Conservation (phyloP, 2,329 filamentous ascomycete genomes). For the Hymenoscyphus salicellus region DNA sequence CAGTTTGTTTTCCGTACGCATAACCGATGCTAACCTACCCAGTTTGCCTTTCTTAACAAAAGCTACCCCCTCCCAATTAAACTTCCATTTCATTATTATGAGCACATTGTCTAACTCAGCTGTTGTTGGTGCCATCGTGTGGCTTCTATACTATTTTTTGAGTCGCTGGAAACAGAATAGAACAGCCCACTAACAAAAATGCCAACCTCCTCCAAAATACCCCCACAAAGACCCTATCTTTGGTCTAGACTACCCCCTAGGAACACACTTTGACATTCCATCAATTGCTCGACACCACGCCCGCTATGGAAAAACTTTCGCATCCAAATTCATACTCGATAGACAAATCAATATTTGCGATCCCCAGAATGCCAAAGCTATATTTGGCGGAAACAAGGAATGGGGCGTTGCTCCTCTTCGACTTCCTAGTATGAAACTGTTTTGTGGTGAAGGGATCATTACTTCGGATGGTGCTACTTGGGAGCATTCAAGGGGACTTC, state of each 20-base stretch:
- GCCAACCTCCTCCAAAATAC: not conserved
- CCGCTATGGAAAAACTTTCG: not conserved
- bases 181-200: not conserved
- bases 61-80: too few species aligned
- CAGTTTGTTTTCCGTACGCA: too few species aligned
- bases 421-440: constrained; percentile 6
- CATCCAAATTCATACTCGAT: not conserved
- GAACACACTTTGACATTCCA: constrained; percentile 1
- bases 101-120: not conserved
- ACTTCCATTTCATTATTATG: not conserved
- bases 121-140: not conserved
- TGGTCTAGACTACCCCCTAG: not conserved
- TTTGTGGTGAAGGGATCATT: constrained; percentile 2
- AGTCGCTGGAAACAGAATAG: not conserved
- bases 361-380: not conserved
- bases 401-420: not conserved
- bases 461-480: constrained; percentile 2
- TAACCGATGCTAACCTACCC: too few species aligned
- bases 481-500: constrained; percentile 3
- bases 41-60: too few species aligned
- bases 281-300: not conserved
- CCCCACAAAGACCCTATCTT: not conserved
- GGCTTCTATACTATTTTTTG: not conserved
- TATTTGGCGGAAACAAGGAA: not conserved
- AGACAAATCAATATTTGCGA: not conserved